Conservation (phyloP, 768 basidiomycete genomes). For the Mycena albidolilacea region DNA sequence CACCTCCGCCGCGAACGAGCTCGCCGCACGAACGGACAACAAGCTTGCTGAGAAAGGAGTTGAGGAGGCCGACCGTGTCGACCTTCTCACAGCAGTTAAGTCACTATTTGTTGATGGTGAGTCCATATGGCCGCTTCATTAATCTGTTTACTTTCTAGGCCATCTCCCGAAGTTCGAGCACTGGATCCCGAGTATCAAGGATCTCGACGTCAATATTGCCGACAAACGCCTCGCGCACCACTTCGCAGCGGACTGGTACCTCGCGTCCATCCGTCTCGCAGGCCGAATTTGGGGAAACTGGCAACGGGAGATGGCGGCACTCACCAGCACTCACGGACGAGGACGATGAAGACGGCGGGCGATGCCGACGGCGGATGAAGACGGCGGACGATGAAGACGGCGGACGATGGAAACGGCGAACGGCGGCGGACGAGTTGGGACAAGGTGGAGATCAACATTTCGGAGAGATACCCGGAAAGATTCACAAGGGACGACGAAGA, state of each 20-base stretch:
- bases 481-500: too few relatives aligned
- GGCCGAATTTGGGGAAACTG: conserved; percentile 23
- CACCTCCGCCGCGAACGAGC: not conserved
- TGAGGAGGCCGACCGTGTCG: not conserved
- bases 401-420: too few relatives aligned
- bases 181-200: not conserved
- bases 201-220: not conserved
- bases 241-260: conserved; percentile 10
- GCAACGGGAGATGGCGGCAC: not conserved
- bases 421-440: too few relatives aligned
- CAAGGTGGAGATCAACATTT: too few relatives aligned
- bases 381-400: too few relatives aligned
- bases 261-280: conserved; percentile 1
- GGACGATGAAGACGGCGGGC: not conserved
- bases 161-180: conserved; percentile 6
- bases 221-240: conserved; percentile 11
- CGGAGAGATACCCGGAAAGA: too few relatives aligned
- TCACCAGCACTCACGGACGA: not conserved
- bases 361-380: too few relatives aligned
- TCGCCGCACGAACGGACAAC: not conserved
- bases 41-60: not conserved
- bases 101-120: not conserved
- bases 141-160: not conserved
- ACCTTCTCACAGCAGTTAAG: conserved; percentile 15
- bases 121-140: conserved; percentile 1